These are phyloP conservation scores for Colletotrichum navitas DNA, from an alignment of 2,329 filamentous ascomycete genomes.

Conservation along the genomic window DNA sequence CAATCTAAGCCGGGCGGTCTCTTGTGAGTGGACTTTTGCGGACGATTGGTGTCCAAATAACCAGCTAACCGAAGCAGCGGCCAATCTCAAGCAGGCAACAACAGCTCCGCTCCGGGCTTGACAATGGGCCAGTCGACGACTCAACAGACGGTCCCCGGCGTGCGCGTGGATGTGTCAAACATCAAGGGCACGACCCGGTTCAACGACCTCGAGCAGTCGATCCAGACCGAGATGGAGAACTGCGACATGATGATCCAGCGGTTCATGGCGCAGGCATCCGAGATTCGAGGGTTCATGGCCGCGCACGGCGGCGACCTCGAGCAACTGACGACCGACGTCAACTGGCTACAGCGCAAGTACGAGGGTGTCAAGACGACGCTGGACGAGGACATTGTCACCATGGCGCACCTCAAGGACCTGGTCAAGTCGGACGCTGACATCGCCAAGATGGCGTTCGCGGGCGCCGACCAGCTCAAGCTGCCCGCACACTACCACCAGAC, in stretches of 20 bases:
- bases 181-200: conserved; percentile 91
- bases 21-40: conserved; percentile 47
- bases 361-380: conserved; percentile 59
- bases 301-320: conserved; percentile 64
- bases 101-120: conserved; percentile 49
- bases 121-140: conserved; percentile 65
- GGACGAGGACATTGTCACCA: conserved; percentile 70
- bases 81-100: conserved; percentile 34
- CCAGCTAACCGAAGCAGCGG: conserved; percentile 25
- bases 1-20: conserved; percentile 43
- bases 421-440: conserved; percentile 75
- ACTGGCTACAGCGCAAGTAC: conserved; percentile 64
- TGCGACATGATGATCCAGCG: conserved; percentile 85
- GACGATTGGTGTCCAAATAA: fast-evolving
- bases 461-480: conserved; percentile 80
- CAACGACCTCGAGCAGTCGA: conserved; percentile 85
- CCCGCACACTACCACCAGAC: conserved; percentile 69
- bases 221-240: conserved; percentile 81
- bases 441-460: conserved; percentile 78
- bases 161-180: conserved; percentile 82
- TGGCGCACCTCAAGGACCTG: conserved; percentile 72
- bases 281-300: conserved; percentile 77
- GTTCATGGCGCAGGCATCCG: conserved; percentile 82
- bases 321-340: conserved; percentile 60
- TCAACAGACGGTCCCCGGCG: conserved; percentile 73